Evolutionary conservation across 2,329 filamentous ascomycete genomes (phyloP), one percentile per base, ranked within the genome.

Genomic region (Sporothrix pseudoabietina): DNA sequence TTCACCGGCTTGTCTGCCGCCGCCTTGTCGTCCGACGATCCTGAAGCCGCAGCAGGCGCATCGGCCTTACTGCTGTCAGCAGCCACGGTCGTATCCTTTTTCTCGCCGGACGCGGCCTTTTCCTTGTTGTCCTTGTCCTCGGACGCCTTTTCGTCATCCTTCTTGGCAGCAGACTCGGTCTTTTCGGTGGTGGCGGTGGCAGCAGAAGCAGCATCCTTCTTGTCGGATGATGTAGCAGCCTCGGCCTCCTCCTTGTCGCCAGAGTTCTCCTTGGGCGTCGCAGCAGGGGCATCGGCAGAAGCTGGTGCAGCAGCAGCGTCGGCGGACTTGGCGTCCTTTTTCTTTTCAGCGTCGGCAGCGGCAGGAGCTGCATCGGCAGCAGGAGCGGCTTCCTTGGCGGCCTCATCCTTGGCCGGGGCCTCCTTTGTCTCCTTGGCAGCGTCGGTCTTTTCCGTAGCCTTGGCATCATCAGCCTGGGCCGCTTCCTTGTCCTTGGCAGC

Each of bases 1-100:
- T 74, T 75, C 3, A 74, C 72, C 19, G 66, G 44, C 69, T 77
- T 75, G 10, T 70, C 78, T 1, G 71, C 35, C 10, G 39, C 61
- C 6, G 61, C 39, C n/a, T 35, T 35, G 16, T 61, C 57, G 5
- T 61, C 57, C 26, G 57, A 61, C 35, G 57, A n/a, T 2, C 52
- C 52, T 55, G 52, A 3, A 16, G 63, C 16, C 6, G 68, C 19
- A 16, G 66, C 52, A 12, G 54, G 30, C 16, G 30, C 16, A 16
- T 52, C 65, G 7, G 65, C 47, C 44, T 69, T 54, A 3, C 16
- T 54, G 44, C 47, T 54, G 19, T 54, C 26, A 10, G 47, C 12
- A 52, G 41, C 10, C 7, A 16, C 8, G 14, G 19, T 39, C 7
- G 35, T 35, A n/a, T 69, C 65, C 47, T 69, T 47, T 35, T 71